Evolutionary conservation across 495 filamentous ascomycete genomes (phyloP).

Genomic region (Corynascus novoguineensis): DNA sequence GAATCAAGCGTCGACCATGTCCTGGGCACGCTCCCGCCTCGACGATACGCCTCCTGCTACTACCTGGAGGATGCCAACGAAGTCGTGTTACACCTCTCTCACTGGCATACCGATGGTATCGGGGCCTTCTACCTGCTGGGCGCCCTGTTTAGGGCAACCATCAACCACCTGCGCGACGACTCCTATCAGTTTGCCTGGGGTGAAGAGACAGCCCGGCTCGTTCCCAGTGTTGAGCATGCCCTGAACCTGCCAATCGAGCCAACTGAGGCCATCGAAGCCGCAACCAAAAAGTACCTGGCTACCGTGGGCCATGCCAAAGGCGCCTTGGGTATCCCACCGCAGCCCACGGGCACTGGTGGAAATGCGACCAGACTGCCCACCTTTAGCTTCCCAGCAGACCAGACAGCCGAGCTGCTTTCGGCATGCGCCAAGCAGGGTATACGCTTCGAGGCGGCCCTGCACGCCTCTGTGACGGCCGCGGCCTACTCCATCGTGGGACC

Average conservation of each 20-base stretch:
- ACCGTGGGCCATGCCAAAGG: not conserved
- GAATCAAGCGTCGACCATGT: not conserved
- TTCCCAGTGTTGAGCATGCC: not conserved
- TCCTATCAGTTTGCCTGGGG: not conserved
- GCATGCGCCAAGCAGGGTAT: not conserved
- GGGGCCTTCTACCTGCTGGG: not conserved
- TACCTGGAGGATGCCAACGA: not conserved
- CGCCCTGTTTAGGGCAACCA: not conserved
- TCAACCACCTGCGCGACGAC: not conserved
- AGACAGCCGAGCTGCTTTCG: not conserved
- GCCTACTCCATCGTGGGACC: not conserved
- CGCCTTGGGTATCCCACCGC: not conserved
- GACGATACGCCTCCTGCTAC: not conserved
- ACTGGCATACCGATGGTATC: not conserved
- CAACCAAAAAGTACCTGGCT: not conserved
- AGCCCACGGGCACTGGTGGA: not conserved
- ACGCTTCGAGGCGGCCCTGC: not conserved
- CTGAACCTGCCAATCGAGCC: not conserved
- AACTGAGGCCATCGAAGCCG: not conserved
- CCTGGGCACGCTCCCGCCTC: not conserved
- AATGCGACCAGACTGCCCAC: not conserved
- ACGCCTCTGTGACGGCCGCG: not conserved
- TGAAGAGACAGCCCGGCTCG: not conserved
- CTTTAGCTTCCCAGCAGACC: not conserved
- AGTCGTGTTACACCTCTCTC: not conserved